A percentile compares a stretch with the other conserved stretches of the same genome.
Evolutionary conservation across 768 basidiomycete genomes (phyloP).

Genomic region (Termitomyces bulborhizus): DNA sequence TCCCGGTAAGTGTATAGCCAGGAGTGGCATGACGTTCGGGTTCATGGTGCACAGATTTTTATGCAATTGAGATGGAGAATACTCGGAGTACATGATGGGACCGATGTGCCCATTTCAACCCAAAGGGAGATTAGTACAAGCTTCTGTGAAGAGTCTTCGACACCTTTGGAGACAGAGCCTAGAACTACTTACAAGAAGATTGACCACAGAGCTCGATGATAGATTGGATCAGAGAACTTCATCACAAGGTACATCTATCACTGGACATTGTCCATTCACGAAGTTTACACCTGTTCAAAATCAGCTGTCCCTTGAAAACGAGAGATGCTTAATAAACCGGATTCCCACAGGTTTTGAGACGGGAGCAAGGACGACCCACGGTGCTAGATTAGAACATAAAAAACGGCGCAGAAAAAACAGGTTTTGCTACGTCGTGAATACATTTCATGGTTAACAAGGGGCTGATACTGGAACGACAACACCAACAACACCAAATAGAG

Average conservation of each 20-base stretch:
- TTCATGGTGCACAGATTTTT: background rate
- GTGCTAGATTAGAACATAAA: background rate
- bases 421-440: background rate
- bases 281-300: too few relatives aligned
- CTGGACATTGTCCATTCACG: too few relatives aligned
- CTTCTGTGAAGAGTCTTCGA: too few relatives aligned
- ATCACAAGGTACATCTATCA: background rate
- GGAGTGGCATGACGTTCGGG: background rate
- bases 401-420: too few relatives aligned
- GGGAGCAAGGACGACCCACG: background rate
- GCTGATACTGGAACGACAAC: too few relatives aligned
- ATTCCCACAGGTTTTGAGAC: too few relatives aligned
- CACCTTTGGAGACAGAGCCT: too few relatives aligned
- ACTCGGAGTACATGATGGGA: background rate
- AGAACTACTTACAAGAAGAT: too few relatives aligned
- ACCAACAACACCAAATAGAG: conserved; percentile 14
- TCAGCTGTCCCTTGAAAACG: background rate
- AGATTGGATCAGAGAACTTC: background rate
- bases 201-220: background rate
- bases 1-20: background rate
- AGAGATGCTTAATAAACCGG: background rate
- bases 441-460: background rate
- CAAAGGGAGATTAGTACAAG: too few relatives aligned
- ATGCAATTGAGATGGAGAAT: background rate
- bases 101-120: background rate